phyloP scores from a whole-genome alignment of 306 rosid species.

The Cajanus cajan region DNA sequence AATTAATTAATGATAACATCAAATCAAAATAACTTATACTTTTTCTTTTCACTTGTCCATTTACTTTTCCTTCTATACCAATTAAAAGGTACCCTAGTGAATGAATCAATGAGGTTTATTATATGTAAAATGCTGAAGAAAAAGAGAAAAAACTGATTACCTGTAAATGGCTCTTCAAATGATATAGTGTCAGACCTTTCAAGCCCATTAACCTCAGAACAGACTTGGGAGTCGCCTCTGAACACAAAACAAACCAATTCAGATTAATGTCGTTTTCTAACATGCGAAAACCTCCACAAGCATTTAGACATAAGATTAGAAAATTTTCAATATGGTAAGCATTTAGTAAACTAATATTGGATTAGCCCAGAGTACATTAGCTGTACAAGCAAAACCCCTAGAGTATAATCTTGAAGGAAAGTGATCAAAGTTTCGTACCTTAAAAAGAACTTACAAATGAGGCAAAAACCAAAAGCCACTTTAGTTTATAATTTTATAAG shows the following conservation, averaged over 20 bases:
- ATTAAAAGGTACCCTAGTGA: not conserved
- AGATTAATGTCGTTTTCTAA: conserved; percentile 1
- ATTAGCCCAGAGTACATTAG: not conserved
- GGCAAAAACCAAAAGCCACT: not conserved
- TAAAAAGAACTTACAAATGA: not conserved
- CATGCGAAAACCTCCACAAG: not conserved
- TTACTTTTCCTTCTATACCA: not conserved
- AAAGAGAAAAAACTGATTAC: conserved; percentile 36
- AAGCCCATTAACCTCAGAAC: conserved; percentile 89
- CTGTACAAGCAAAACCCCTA: not conserved
- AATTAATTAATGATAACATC: not conserved
- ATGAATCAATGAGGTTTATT: not conserved
- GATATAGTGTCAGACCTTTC: conserved; percentile 93
- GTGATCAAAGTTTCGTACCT: not conserved
- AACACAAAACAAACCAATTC: conserved; percentile 29
- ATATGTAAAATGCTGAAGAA: not conserved
- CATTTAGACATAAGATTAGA: not conserved
- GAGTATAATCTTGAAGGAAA: not conserved
- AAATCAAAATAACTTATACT: not conserved
- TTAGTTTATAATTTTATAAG: not conserved
- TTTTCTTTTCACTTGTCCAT: not conserved
- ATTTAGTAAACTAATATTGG: not conserved
- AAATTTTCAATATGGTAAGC: not conserved
- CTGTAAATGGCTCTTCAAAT: conserved; percentile 99
- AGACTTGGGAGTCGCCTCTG: conserved; percentile 97